phyloP scores from a whole-genome alignment of 2,329 filamentous ascomycete species.

The Diaporthe caulivora region DNA sequence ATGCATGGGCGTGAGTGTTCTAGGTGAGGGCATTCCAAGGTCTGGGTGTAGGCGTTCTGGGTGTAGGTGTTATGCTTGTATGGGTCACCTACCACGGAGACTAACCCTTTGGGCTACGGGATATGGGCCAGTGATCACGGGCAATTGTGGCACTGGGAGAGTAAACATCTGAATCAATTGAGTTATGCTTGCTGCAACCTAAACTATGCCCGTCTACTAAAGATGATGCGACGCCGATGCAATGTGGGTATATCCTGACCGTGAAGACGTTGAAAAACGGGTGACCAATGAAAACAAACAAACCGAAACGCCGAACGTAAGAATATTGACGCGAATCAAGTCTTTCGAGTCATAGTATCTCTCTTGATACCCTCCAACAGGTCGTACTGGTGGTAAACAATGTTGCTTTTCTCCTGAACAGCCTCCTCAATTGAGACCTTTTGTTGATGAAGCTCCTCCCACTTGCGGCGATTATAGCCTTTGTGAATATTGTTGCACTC shows the following conservation, averaged over 20 bases:
- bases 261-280: not conserved
- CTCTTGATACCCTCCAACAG: conserved; percentile 84
- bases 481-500: conserved; percentile 77
- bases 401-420: conserved; percentile 80
- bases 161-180: not conserved
- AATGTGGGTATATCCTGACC: conserved; percentile 21
- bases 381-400: conserved; percentile 87
- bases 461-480: conserved; percentile 72
- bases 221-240: conserved; percentile 18
- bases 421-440: conserved; percentile 72
- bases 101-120: too few relatives aligned
- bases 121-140: not conserved
- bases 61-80: not conserved
- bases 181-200: not conserved
- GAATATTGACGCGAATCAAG: conserved; percentile 55
- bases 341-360: conserved; percentile 60
- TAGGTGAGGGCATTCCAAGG: too few relatives aligned
- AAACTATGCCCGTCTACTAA: conserved; percentile 16
- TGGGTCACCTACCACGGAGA: not conserved
- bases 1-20: too few relatives aligned
- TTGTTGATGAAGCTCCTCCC: conserved; percentile 69
- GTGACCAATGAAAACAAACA: too few relatives aligned
- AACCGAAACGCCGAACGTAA: not conserved
- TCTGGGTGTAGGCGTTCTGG: too few relatives aligned
- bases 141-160: not conserved